These are phyloP conservation scores for Fraxinus dipetala DNA, from an alignment of 305 asterid genomes.

Conservation along the genomic window DNA sequence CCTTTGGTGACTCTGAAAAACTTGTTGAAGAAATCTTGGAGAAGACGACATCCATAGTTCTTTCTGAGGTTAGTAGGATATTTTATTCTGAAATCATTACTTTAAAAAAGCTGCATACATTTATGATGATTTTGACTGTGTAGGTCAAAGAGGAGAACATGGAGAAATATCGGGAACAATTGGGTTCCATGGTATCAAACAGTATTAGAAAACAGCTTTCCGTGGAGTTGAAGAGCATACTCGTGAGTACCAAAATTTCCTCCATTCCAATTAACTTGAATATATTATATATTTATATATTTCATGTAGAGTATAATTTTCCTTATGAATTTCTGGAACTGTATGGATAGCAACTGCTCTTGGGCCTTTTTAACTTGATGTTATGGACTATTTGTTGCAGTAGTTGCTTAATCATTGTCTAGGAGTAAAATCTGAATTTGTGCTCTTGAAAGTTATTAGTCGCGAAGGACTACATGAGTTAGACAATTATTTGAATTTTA, in stretches of 20 bases:
- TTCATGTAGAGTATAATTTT: neutral
- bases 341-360: neutral
- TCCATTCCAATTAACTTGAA: neutral
- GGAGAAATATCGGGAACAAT: conserved; percentile 47
- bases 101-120: neutral
- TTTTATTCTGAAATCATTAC: neutral
- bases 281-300: neutral
- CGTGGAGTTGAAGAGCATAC: conserved; percentile 56
- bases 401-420: neutral
- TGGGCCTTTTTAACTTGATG: neutral
- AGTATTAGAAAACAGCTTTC: conserved; percentile 53
- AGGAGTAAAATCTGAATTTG: neutral
- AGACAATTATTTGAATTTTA: neutral
- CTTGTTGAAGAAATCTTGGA: conserved; percentile 72
- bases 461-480: neutral
- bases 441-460: neutral
- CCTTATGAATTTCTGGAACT: neutral
- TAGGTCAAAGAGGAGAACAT: conserved; percentile 52
- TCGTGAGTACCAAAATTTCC: conserved; percentile 49
- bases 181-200: conserved; percentile 38
- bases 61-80: conserved; percentile 56
- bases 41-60: conserved; percentile 47
- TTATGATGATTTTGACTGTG: neutral
- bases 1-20: conserved; percentile 60
- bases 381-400: neutral